Percentiles rank a stretch among this genome's conserved stretches.
These are phyloP conservation scores for Bimuria novae-zelandiae DNA, from an alignment of 2,329 filamentous ascomycete species.

Conservation along the genomic window DNA sequence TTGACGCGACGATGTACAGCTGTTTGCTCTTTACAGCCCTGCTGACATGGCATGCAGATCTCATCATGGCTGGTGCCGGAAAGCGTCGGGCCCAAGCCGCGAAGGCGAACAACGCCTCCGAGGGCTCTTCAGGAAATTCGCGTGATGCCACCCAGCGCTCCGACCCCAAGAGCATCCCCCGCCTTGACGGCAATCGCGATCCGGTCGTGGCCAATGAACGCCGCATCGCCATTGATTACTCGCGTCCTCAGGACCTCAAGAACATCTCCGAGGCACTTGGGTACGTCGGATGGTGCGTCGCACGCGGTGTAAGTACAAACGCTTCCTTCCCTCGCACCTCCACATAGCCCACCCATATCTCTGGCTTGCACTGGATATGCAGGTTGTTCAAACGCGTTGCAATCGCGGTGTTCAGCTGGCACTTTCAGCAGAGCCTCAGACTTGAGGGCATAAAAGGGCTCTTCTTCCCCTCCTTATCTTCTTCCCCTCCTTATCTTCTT, in stretches of 20 bases:
- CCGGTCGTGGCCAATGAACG: constrained; percentile 14
- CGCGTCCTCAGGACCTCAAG: constrained; percentile 34
- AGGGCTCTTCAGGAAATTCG: constrained; percentile 32
- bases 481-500: not conserved
- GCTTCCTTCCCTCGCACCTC: not conserved
- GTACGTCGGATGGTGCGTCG: constrained; percentile 39
- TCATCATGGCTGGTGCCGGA: constrained; percentile 44
- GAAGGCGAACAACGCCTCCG: constrained; percentile 31
- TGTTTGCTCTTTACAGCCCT: constrained; percentile 23
- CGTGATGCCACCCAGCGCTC: constrained; percentile 32
- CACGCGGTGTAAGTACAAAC: constrained; percentile 45
- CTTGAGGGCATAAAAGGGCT: not conserved
- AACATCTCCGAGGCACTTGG: constrained; percentile 45
- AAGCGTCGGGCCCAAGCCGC: constrained; percentile 42
- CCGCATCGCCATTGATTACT: constrained; percentile 28
- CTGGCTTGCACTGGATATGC: not conserved
- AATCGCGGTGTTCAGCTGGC: not conserved
- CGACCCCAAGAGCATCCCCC: constrained; percentile 32
- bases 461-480: not conserved
- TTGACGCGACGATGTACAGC: not conserved
- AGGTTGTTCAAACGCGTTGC: constrained; percentile 5
- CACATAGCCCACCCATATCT: constrained; percentile 1
- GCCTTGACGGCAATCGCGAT: constrained; percentile 44
- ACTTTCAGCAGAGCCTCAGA: not conserved
- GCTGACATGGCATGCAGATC: constrained; percentile 15